phyloP scores from a whole-genome alignment of 129 eudicot species.

The Saposhnikovia divaricata region DNA sequence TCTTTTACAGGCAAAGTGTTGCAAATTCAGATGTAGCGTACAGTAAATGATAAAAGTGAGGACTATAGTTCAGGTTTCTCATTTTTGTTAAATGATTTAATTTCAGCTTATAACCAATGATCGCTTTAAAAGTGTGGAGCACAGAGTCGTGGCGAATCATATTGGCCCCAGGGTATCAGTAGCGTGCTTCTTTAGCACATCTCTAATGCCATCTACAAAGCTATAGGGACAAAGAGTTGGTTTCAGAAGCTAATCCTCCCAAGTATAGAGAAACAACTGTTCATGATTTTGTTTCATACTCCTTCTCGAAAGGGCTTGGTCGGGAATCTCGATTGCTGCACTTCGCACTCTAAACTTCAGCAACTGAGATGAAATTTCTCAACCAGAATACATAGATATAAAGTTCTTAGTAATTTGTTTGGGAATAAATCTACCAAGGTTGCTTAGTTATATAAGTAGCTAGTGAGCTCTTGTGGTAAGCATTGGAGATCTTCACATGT shows the following conservation, averaged over 20 bases:
- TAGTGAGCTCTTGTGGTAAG: too few relatives aligned
- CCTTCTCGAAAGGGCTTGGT: slow-evolving; percentile 28
- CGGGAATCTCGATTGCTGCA: slow-evolving; percentile 32
- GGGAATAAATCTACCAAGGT: too few relatives aligned
- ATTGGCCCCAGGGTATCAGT: slow-evolving; percentile 47
- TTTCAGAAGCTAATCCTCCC: slow-evolving; percentile 4
- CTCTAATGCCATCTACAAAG: slow-evolving; percentile 15
- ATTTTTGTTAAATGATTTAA: background rate
- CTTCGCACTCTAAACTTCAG: slow-evolving; percentile 14
- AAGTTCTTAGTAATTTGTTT: too few relatives aligned
- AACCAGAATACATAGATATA: too few relatives aligned
- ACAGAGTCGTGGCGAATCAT: slow-evolving; percentile 31
- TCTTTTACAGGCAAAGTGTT: too few relatives aligned
- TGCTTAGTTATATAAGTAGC: too few relatives aligned
- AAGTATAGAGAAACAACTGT: slow-evolving; percentile 27
- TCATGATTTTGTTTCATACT: slow-evolving; percentile 18
- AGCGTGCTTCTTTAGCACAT: slow-evolving; percentile 40
- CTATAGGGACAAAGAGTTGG: slow-evolving; percentile 41
- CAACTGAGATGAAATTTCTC: slow-evolving; percentile 7
- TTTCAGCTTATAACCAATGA: slow-evolving; percentile 42
- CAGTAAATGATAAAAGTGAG: background rate
- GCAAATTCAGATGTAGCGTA: background rate
- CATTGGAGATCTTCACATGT: too few relatives aligned
- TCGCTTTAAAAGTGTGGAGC: slow-evolving; percentile 38
- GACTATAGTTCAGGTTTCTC: background rate